Conservation (phyloP, 352 stramenopile genomes). For the Globisporangium spiculum region DNA sequence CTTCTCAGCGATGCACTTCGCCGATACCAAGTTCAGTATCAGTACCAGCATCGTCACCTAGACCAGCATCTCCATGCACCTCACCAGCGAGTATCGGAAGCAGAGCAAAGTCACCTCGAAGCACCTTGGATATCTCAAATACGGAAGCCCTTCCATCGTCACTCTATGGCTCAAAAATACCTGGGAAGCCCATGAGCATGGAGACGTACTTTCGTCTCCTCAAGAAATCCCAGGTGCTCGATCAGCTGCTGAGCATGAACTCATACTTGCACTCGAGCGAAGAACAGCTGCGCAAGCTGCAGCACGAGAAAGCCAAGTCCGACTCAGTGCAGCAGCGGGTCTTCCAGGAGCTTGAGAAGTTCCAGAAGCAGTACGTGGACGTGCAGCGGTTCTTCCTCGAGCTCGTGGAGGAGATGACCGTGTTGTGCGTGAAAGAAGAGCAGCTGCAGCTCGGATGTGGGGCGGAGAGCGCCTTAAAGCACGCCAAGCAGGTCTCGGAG, state of each 20-base stretch:
- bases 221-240: slow-evolving; percentile 65
- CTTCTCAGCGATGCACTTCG: slow-evolving; percentile 30
- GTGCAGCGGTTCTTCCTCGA: slow-evolving; percentile 50
- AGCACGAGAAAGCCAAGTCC: slow-evolving; percentile 40
- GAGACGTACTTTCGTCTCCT: slow-evolving; percentile 66
- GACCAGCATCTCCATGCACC: neutral
- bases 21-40: neutral
- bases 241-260: slow-evolving; percentile 47
- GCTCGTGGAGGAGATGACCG: slow-evolving; percentile 45
- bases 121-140: too few species aligned
- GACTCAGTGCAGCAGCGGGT: slow-evolving; percentile 51
- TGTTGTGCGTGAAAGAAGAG: slow-evolving; percentile 38
- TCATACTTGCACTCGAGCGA: slow-evolving; percentile 38
- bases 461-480: slow-evolving; percentile 9
- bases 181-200: slow-evolving; percentile 30
- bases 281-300: slow-evolving; percentile 38
- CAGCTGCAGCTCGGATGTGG: slow-evolving; percentile 24
- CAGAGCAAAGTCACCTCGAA: too few species aligned
- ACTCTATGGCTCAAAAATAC: neutral
- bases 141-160: neutral
- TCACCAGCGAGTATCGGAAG: too few species aligned
- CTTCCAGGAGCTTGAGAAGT: slow-evolving; percentile 50
- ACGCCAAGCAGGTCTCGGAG: slow-evolving; percentile 28
- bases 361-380: slow-evolving; percentile 50
- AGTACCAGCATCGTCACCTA: neutral